These are phyloP conservation scores for Medicago lupulina DNA, from an alignment of 306 rosid genomes.

Conservation along the genomic window DNA sequence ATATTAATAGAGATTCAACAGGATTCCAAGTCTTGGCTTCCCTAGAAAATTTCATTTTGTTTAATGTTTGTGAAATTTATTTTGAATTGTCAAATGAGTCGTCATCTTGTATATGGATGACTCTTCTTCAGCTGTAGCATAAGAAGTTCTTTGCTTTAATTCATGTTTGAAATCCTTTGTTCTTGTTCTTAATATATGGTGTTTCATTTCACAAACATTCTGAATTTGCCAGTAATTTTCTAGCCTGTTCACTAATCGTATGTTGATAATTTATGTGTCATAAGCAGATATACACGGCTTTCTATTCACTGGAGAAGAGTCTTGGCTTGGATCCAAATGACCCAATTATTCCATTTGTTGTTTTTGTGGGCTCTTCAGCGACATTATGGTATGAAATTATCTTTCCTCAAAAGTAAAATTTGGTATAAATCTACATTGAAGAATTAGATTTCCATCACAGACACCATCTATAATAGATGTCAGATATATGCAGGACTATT, in stretches of 20 bases:
- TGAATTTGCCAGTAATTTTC: slow-evolving; percentile 1
- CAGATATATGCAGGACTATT: slow-evolving; percentile 91
- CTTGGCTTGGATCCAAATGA: slow-evolving; percentile 93
- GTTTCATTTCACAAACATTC: slow-evolving; percentile 30
- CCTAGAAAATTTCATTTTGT: neutral
- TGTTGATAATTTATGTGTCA: slow-evolving; percentile 31
- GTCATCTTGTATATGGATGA: slow-evolving; percentile 13
- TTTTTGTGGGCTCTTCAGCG: slow-evolving; percentile 78
- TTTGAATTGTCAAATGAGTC: slow-evolving; percentile 35
- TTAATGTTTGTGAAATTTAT: slow-evolving; percentile 9
- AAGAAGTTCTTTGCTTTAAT: slow-evolving; percentile 30
- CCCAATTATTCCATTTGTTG: slow-evolving; percentile 80
- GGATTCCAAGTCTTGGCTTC: slow-evolving; percentile 27
- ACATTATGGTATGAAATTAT: slow-evolving; percentile 77
- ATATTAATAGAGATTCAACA: slow-evolving; percentile 23
- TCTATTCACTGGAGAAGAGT: slow-evolving; percentile 77
- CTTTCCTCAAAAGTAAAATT: slow-evolving; percentile 42
- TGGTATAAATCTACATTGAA: slow-evolving; percentile 34
- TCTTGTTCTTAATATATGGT: slow-evolving; percentile 2
- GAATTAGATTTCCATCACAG: slow-evolving; percentile 41
- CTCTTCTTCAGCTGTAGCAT: slow-evolving; percentile 12
- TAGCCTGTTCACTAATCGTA: neutral
- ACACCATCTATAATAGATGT: slow-evolving; percentile 61
- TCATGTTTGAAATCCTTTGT: slow-evolving; percentile 18
- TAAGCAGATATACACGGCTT: slow-evolving; percentile 61